phyloP scores from a whole-genome alignment of 78 protist species.

The Trichosphaerium sp. region DNA sequence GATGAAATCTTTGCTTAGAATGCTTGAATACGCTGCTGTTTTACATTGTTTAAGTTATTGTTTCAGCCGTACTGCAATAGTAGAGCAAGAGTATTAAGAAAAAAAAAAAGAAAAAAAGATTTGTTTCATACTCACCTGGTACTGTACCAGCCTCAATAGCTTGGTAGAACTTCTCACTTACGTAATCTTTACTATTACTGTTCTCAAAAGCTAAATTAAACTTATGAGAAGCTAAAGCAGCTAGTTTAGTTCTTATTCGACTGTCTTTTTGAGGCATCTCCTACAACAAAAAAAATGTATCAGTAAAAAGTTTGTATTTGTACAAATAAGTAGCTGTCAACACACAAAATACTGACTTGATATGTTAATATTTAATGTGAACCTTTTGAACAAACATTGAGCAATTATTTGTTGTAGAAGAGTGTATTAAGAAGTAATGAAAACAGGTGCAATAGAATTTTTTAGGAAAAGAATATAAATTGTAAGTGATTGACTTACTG shows the following conservation, averaged over 20 bases:
- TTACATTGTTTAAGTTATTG: background rate
- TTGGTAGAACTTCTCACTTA: slow-evolving; percentile 7
- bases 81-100: no score
- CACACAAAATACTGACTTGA: no score
- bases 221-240: background rate
- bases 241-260: background rate
- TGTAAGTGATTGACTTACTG: no score
- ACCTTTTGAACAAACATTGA: no score
- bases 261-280: background rate
- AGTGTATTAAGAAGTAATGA: no score
- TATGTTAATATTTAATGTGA: no score
- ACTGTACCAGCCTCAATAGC: background rate
- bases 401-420: no score
- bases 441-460: no score
- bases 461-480: no score
- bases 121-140: background rate
- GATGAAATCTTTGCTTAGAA: no score
- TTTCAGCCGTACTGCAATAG: no score
- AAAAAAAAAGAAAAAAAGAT: background rate
- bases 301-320: background rate
- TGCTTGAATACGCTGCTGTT: background rate
- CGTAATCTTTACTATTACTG: background rate
- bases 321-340: background rate
- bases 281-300: background rate
- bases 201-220: background rate